phyloP scores from a whole-genome alignment of 495 filamentous ascomycete species.

The Rusavskia elegans region DNA sequence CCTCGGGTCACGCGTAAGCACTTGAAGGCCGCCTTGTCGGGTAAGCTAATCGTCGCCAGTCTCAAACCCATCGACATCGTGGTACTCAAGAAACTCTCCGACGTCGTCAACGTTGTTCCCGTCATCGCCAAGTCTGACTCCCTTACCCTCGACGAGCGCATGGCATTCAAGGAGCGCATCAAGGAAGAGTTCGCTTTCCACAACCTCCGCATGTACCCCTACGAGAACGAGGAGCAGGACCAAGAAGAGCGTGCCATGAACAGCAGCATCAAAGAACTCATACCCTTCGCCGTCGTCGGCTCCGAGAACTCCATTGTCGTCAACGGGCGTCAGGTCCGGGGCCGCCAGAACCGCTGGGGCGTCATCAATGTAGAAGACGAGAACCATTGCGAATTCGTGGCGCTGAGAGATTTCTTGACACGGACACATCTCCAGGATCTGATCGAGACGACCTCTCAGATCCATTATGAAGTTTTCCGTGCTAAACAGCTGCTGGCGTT shows the following conservation, averaged over 20 bases:
- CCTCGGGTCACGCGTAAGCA: conserved; percentile 78
- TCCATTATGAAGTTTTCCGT: conserved; percentile 99
- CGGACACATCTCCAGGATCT: conserved; percentile 93
- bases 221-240: conserved; percentile 97
- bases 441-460: conserved; percentile 99
- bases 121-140: conserved; percentile 98
- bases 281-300: conserved; percentile 95
- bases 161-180: conserved; percentile 95
- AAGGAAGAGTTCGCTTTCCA: conserved; percentile 99
- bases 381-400: conserved; percentile 98
- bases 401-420: conserved; percentile 92
- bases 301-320: conserved; percentile 96
- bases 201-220: conserved; percentile 99
- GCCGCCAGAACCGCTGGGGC: conserved; percentile 97
- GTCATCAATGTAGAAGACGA: conserved; percentile 99
- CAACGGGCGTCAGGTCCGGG: conserved; percentile 93
- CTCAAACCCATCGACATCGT: conserved; percentile 99
- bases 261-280: conserved; percentile 88
- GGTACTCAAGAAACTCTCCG: conserved; percentile 94
- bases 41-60: conserved; percentile 14
- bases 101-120: conserved; percentile 97
- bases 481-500: conserved; percentile 95
- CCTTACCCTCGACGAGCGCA: conserved; percentile 86
- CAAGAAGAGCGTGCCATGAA: conserved; percentile 91
- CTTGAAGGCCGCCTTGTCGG: neutral